phyloP scores from a whole-genome alignment of 2,329 filamentous ascomycete genomes.

The Aspergillus uvarum region DNA sequence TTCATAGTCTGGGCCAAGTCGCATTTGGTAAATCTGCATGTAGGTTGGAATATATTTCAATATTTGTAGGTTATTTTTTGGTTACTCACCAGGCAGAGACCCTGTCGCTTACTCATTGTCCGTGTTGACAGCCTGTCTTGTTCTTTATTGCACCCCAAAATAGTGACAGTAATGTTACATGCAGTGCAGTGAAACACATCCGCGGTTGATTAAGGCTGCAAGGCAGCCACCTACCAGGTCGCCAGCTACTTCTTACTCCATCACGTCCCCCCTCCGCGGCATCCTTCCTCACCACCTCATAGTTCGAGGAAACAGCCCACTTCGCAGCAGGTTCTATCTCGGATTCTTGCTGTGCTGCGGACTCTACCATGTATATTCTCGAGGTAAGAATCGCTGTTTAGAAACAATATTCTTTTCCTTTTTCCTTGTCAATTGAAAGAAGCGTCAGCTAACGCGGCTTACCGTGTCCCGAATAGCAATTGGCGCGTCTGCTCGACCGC shows the following conservation, averaged over 20 bases:
- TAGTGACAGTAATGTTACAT: no score
- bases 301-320: slow-evolving; percentile 5
- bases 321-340: slow-evolving; percentile 13
- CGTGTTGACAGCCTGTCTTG: slow-evolving; percentile 15
- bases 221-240: not conserved
- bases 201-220: slow-evolving; percentile 11
- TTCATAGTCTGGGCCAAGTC: no score
- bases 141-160: not conserved
- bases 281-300: not conserved
- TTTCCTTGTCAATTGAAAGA: not conserved
- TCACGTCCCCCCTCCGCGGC: not conserved
- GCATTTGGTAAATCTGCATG: not conserved
- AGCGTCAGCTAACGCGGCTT: slow-evolving; percentile 16
- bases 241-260: not conserved
- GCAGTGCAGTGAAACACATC: slow-evolving; percentile 1
- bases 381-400: slow-evolving; percentile 26
- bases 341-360: slow-evolving; percentile 20
- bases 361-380: slow-evolving; percentile 36
- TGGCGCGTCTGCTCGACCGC: slow-evolving; percentile 83
- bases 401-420: not conserved
- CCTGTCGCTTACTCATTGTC: not conserved
- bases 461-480: slow-evolving; percentile 48
- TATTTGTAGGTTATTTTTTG: no score
- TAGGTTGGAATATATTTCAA: no score
- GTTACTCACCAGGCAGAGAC: no score